Conservation (phyloP, 441 rosid genomes). For the Brassica balearica region DNA sequence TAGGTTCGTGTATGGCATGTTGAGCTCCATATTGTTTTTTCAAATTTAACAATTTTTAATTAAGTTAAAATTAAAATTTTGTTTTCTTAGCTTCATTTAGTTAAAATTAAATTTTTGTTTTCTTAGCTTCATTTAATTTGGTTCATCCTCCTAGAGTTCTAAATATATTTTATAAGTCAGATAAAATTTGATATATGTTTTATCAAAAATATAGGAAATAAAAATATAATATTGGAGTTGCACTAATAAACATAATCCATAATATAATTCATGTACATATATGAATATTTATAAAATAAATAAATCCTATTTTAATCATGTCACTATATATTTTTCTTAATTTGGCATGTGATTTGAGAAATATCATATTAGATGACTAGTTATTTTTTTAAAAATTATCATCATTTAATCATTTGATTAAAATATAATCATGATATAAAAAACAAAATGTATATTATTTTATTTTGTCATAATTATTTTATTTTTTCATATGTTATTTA, state of each 20-base stretch:
- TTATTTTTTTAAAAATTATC: not conserved
- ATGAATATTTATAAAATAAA: not conserved
- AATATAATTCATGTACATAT: not conserved
- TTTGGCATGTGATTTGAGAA: not conserved
- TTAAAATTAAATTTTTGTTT: not conserved
- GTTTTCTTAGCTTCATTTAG: not conserved
- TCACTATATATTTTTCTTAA: not conserved
- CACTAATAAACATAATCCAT: not conserved
- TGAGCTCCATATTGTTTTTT: not conserved
- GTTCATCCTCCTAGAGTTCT: not conserved
- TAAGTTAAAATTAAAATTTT: not conserved
- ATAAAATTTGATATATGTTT: not conserved
- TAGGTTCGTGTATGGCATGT: not conserved
- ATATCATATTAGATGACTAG: not conserved
- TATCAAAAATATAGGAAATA: not conserved
- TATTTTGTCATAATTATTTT: not conserved
- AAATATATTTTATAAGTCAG: not conserved
- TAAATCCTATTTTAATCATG: not conserved
- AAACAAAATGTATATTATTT: not conserved
- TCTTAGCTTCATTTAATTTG: not conserved
- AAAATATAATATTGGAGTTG: not conserved
- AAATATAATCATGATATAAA: not conserved
- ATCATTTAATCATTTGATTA: not conserved
- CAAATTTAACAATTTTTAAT: not conserved
- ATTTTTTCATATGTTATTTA: not conserved